phyloP scores from a whole-genome alignment of 805 yeast species.

The Wickerhamomyces rabaulensis region DNA sequence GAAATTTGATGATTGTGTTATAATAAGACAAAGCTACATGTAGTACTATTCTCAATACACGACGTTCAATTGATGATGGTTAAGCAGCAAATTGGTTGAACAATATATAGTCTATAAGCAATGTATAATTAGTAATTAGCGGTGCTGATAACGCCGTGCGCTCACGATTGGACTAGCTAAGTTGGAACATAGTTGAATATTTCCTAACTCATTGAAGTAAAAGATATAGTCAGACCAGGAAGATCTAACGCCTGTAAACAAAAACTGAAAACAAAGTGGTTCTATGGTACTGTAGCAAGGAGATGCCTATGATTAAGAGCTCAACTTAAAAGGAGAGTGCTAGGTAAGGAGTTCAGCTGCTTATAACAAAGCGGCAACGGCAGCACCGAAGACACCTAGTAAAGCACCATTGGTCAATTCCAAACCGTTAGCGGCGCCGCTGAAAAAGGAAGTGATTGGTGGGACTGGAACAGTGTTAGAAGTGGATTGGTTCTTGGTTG shows the following conservation, averaged over 20 bases:
- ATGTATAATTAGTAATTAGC: background rate
- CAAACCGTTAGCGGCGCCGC: conserved; percentile 8
- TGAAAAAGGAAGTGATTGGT: conserved; percentile 2
- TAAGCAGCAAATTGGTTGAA: background rate
- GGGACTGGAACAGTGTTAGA: conserved; percentile 3
- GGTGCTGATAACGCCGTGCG: background rate
- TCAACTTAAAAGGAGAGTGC: too few species aligned
- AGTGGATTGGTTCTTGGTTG: background rate
- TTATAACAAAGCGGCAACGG: background rate
- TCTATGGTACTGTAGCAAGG: too few species aligned
- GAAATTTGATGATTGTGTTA: background rate
- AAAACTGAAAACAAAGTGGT: background rate
- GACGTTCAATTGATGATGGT: background rate
- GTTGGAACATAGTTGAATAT: background rate
- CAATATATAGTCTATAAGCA: background rate
- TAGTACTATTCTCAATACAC: background rate
- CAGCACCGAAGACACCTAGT: conserved; percentile 3
- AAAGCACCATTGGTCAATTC: conserved; percentile 4
- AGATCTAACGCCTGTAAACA: background rate
- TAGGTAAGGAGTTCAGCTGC: background rate
- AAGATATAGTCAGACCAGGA: too few species aligned
- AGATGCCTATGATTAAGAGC: too few species aligned
- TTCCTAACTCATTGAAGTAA: background rate
- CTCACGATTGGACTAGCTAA: background rate
- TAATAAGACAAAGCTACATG: background rate